Evolutionary conservation across 2,329 filamentous ascomycete genomes (phyloP), one percentile per base, ranked within the genome.

Genomic region (Alternaria gaisen): DNA sequence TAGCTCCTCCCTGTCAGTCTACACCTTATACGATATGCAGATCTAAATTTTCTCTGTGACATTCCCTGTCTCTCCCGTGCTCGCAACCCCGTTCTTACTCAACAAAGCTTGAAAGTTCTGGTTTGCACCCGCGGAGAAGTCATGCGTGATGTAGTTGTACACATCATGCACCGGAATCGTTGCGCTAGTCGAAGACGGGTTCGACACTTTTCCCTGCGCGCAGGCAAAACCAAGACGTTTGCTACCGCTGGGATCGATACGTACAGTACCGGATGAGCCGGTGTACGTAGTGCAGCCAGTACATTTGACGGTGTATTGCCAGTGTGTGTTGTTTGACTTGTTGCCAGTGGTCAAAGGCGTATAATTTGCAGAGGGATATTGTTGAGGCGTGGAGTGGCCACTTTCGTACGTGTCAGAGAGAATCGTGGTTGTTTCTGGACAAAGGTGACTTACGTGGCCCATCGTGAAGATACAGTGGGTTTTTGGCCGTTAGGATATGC

Each of bases 271-370:
- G 5, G 58, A 66, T 8, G 54, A 44, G 30, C 68, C 66, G 8
- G 58, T 67, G 52, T 56, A 75, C 2, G 67, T 64, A 10, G 72
- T 75, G 63, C 74, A 77, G 40, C 74, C 74, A 10, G 65, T 64
- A 55, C 74, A 77, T 55, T 71, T 70, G 11, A 65, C 72, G 12
- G 71, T 76, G 63, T 63, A 73, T 44, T 74, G 71, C 72, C 72
- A 77, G 54, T 77, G 73, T 2, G 72, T 73, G 10, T 64, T 60
- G 64, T 77, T 77, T 18, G 64, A 64, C 12, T 64, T 66, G 66
- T 74, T 75, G 52, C 74, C 74, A 1, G 59, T 64, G 14, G 40
- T 68, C 26, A 77, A 65, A 7, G 63, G 58, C 4, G 66, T 66
- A 56, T 70, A 73, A 10, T 66, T 67, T 10, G 73, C 72, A 5